Evolutionary conservation across 306 rosid genomes (phyloP).

Genomic region (Fragaria ananassa): DNA sequence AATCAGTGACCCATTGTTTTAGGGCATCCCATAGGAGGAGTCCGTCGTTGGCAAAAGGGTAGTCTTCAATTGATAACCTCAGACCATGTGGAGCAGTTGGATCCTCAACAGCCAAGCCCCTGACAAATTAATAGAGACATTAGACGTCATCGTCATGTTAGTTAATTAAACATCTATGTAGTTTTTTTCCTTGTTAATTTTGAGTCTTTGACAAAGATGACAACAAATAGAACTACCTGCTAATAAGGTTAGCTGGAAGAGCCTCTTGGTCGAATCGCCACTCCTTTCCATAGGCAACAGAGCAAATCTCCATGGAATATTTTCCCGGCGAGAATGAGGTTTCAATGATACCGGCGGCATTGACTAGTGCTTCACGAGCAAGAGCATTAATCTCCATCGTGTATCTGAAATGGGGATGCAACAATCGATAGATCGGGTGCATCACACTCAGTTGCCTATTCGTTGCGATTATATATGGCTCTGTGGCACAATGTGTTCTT

Average conservation of each 20-base stretch:
- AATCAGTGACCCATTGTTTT: constrained; percentile 62
- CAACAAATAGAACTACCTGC: constrained; percentile 35
- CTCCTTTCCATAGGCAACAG: constrained; percentile 53
- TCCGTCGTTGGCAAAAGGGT: constrained; percentile 77
- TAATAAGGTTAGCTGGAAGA: constrained; percentile 66
- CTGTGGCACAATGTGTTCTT: constrained; percentile 72
- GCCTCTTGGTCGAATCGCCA: constrained; percentile 72
- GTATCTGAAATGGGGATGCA: constrained; percentile 84
- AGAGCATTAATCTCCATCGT: constrained; percentile 88
- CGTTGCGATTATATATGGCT: constrained; percentile 79
- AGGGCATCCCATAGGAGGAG: constrained; percentile 60
- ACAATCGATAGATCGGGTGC: constrained; percentile 76
- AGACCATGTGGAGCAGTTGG: constrained; percentile 66
- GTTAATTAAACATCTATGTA: too few relatives aligned
- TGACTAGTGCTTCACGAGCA: constrained; percentile 64
- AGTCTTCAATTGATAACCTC: constrained; percentile 58
- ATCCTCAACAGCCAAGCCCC: constrained; percentile 75
- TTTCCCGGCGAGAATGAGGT: constrained; percentile 45
- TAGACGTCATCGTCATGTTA: background rate
- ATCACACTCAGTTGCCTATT: constrained; percentile 73
- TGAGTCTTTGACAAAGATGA: background rate
- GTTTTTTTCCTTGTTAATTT: too few relatives aligned
- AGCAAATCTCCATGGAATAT: constrained; percentile 47
- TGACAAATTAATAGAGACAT: constrained; percentile 13
- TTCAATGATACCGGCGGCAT: constrained; percentile 61